A percentile compares a stretch with the other conserved stretches of the same genome.
These are phyloP conservation scores for Candida nitratophila DNA, from an alignment of 805 yeast genomes.

Conservation along the genomic window DNA sequence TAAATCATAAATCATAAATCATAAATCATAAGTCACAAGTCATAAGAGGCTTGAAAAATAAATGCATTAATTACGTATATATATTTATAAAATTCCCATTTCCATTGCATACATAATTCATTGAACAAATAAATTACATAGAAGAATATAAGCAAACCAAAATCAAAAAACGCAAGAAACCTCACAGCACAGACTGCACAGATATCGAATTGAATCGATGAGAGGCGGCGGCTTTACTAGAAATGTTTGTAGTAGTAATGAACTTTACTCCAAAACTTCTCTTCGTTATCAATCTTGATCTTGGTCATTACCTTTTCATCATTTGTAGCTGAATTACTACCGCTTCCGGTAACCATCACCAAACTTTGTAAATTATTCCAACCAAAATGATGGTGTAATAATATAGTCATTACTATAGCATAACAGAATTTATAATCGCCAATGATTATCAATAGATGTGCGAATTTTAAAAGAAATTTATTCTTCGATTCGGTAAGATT, in stretches of 20 bases:
- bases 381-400: constrained; percentile 47
- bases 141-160: too few species aligned
- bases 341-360: neutral
- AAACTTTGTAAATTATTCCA: constrained; percentile 26
- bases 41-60: too few species aligned
- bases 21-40: too few species aligned
- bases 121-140: too few species aligned
- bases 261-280: constrained; percentile 23
- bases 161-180: too few species aligned
- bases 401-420: constrained; percentile 32
- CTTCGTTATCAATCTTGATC: constrained; percentile 16
- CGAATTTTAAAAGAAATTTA: constrained; percentile 11
- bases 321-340: neutral
- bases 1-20: too few species aligned
- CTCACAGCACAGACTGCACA: too few species aligned
- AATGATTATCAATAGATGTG: constrained; percentile 19
- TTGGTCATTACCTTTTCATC: constrained; percentile 6
- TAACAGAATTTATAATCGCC: constrained; percentile 31
- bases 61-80: too few species aligned
- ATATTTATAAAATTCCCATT: too few species aligned
- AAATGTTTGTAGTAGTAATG: constrained; percentile 19
- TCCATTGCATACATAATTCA: too few species aligned
- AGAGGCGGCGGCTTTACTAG: constrained; percentile 4
- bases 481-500: neutral
- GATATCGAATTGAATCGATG: too few species aligned